These are phyloP conservation scores for Penicillium sp. DNA, from an alignment of 2,329 filamentous ascomycete species.

Conservation along the genomic window DNA sequence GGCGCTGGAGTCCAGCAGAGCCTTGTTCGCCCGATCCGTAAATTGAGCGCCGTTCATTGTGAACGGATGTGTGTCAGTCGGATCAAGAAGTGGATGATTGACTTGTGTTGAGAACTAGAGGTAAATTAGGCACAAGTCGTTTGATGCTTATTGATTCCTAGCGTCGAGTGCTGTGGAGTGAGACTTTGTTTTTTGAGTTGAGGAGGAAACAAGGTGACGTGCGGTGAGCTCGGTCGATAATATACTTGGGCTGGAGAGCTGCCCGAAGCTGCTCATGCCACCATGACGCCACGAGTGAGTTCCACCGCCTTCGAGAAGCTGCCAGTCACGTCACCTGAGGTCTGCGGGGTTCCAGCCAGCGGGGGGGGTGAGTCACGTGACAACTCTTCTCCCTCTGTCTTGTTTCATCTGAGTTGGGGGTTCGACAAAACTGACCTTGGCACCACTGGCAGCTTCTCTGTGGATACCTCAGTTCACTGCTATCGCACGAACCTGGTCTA, in stretches of 20 bases:
- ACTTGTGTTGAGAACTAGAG: too few species aligned
- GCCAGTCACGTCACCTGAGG: slow-evolving; percentile 8
- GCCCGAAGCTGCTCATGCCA: slow-evolving; percentile 10
- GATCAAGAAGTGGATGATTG: neutral
- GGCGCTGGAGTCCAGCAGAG: slow-evolving; percentile 79
- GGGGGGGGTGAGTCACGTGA: neutral
- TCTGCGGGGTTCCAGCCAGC: neutral
- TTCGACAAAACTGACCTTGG: too few species aligned
- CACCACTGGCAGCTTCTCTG: too few species aligned
- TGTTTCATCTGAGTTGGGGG: too few species aligned
- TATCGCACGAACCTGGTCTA: too few species aligned
- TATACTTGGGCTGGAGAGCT: slow-evolving; percentile 16
- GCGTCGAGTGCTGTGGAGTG: neutral
- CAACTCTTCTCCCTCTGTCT: too few species aligned
- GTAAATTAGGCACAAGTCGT: too few species aligned
- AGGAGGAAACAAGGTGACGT: neutral
- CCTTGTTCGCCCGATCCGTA: slow-evolving; percentile 86
- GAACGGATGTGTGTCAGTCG: slow-evolving; percentile 11
- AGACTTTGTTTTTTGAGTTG: neutral
- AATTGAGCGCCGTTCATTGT: slow-evolving; percentile 57
- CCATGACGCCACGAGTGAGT: slow-evolving; percentile 28
- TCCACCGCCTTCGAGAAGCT: slow-evolving; percentile 36
- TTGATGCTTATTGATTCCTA: too few species aligned
- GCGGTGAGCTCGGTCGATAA: slow-evolving; percentile 17
- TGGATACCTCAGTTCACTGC: too few species aligned